Evolutionary conservation across 148 eudicot genomes (phyloP).

Genomic region (Oxyria digyna): DNA sequence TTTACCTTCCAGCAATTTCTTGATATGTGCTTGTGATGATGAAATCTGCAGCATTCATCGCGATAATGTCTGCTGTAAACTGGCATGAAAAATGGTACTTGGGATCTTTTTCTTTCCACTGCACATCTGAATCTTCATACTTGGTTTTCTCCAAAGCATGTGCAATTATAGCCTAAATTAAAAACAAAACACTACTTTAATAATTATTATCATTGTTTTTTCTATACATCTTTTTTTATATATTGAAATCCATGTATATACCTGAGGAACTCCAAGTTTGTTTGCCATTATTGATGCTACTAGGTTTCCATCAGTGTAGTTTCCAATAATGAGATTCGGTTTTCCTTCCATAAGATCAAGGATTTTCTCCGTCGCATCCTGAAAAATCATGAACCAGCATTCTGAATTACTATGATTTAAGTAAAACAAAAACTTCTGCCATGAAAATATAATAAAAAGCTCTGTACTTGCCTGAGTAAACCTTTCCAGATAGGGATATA

Average conservation of each 20-base stretch:
- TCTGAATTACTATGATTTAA: not conserved
- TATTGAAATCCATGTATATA: conserved; percentile 4
- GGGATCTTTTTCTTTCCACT: conserved; percentile 71
- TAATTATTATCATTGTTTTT: not conserved
- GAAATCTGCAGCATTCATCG: conserved; percentile 91
- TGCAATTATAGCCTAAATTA: conserved; percentile 69
- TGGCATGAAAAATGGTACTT: conserved; percentile 95
- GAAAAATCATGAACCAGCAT: not conserved
- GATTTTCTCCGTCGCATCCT: conserved; percentile 75
- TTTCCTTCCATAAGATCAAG: conserved; percentile 68
- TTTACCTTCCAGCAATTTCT: conserved; percentile 96
- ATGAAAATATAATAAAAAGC: not conserved
- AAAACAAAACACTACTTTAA: not conserved
- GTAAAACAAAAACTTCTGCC: not conserved
- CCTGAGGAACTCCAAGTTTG: conserved; percentile 84
- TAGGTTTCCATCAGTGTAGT: conserved; percentile 88
- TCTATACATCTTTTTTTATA: not conserved
- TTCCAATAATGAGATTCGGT: conserved; percentile 84
- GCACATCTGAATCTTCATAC: conserved; percentile 87
- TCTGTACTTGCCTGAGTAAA: conserved; percentile 53
- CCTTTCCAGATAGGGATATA: conserved; percentile 81
- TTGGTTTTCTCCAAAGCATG: conserved; percentile 96
- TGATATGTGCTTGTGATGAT: conserved; percentile 92
- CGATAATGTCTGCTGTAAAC: conserved; percentile 81
- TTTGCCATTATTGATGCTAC: conserved; percentile 89